Conservation (phyloP, 1,284 basidiomycete species). For the Xerocomus tenax region DNA sequence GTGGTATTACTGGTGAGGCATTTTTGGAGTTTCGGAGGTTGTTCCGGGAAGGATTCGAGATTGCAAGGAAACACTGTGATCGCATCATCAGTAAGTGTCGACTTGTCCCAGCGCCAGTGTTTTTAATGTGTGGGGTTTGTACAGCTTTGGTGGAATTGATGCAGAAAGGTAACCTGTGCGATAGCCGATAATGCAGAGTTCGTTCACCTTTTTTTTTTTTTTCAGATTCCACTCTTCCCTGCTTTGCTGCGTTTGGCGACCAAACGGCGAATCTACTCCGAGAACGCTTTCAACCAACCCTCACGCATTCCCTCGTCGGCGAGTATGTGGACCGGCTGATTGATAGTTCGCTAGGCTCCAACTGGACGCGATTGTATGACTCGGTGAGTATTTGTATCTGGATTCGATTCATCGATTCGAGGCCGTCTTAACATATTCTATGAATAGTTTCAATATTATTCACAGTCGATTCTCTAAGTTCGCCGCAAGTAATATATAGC, state of each 20-base stretch:
- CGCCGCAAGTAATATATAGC: slow-evolving; percentile 2
- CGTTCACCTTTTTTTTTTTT: slow-evolving; percentile 6
- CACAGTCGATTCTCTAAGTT: slow-evolving; percentile 65
- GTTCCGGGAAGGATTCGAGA: slow-evolving; percentile 90
- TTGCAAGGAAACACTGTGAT: slow-evolving; percentile 92
- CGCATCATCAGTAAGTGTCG: slow-evolving; percentile 77
- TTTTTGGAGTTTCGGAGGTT: slow-evolving; percentile 81
- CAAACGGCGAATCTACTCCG: slow-evolving; percentile 82
- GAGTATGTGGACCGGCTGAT: slow-evolving; percentile 86
- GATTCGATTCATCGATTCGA: background rate
- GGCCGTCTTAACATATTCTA: slow-evolving; percentile 2
- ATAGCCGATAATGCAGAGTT: background rate
- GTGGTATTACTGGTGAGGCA: slow-evolving; percentile 71
- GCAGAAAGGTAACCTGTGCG: slow-evolving; percentile 71
- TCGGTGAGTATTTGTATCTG: slow-evolving; percentile 47
- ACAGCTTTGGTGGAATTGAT: slow-evolving; percentile 88
- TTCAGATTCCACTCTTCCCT: slow-evolving; percentile 84
- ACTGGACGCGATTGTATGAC: slow-evolving; percentile 89
- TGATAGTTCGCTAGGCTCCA: slow-evolving; percentile 80
- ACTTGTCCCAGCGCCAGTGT: slow-evolving; percentile 1
- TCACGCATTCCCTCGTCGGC: slow-evolving; percentile 81
- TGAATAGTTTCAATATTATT: slow-evolving; percentile 72
- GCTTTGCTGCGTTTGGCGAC: slow-evolving; percentile 85
- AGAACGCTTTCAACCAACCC: slow-evolving; percentile 87
- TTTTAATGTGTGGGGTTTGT: slow-evolving; percentile 4